Evolutionary conservation across 208 protist genomes (phyloP).

Genomic region (Zelonia costaricensis): DNA sequence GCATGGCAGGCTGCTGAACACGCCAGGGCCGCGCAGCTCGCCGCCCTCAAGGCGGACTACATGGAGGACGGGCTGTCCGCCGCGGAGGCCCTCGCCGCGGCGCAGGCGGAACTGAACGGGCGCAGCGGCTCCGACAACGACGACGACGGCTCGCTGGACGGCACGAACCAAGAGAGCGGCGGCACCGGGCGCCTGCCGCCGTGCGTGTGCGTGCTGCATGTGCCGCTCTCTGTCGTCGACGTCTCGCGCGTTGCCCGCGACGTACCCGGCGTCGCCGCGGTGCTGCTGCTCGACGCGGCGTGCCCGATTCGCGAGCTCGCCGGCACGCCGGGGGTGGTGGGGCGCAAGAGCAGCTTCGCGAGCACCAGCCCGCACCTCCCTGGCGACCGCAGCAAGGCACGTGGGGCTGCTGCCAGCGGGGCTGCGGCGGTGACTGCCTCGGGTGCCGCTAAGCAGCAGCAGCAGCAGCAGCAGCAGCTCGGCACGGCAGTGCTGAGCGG

Average conservation of each 20-base stretch:
- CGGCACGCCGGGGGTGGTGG: neutral
- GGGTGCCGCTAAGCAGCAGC: neutral
- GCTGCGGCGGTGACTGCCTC: neutral
- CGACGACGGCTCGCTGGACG: slow-evolving; percentile 22
- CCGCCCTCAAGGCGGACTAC: slow-evolving; percentile 48
- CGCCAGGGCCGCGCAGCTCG: slow-evolving; percentile 32
- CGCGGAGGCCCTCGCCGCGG: slow-evolving; percentile 48
- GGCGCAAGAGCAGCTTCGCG: neutral
- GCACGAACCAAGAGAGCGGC: neutral
- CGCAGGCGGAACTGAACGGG: slow-evolving; percentile 39
- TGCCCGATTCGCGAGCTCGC: slow-evolving; percentile 24
- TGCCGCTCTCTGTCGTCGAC: neutral
- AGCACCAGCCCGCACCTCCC: neutral
- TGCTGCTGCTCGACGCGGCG: slow-evolving; percentile 23
- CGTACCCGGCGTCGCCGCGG: slow-evolving; percentile 10
- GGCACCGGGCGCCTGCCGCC: slow-evolving; percentile 36
- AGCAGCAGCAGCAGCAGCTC: neutral
- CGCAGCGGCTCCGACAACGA: slow-evolving; percentile 34
- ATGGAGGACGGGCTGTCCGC: slow-evolving; percentile 71
- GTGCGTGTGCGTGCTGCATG: slow-evolving; percentile 21
- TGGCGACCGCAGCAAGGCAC: slow-evolving; percentile 6
- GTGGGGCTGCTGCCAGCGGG: neutral
- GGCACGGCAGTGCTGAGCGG: neutral
- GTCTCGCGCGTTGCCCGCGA: slow-evolving; percentile 11
- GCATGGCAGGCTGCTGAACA: slow-evolving; percentile 26